Evolutionary conservation across 2,329 filamentous ascomycete genomes (phyloP).

Genomic region (Thelonectria rubi): DNA sequence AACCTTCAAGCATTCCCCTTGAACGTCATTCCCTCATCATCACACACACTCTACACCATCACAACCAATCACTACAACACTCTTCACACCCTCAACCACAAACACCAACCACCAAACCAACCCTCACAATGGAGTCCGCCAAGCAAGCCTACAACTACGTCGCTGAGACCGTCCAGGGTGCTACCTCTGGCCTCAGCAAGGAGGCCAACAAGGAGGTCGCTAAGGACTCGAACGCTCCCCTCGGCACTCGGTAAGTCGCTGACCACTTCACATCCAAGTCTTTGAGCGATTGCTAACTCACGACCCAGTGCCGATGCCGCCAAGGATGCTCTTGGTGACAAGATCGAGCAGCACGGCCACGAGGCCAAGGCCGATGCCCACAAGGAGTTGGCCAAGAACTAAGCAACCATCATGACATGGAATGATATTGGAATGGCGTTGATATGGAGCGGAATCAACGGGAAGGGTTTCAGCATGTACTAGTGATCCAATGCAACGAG

Average conservation of each 20-base stretch:
- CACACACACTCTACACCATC: constrained; percentile 26
- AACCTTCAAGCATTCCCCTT: constrained; percentile 28
- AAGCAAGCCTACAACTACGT: constrained; percentile 76
- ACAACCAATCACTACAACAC: constrained; percentile 12
- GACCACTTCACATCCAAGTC: neutral
- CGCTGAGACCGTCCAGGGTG: constrained; percentile 70
- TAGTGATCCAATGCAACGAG: neutral
- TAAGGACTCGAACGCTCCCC: constrained; percentile 65
- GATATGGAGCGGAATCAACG: neutral
- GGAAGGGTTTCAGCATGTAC: neutral
- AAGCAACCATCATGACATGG: constrained; percentile 24
- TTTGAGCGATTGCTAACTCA: constrained; percentile 42
- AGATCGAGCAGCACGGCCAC: constrained; percentile 54
- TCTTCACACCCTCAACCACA: constrained; percentile 31
- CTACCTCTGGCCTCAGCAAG: constrained; percentile 66
- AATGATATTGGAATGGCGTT: constrained; percentile 24
- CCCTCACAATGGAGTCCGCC: constrained; percentile 57
- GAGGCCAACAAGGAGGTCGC: constrained; percentile 76
- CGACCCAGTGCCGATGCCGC: constrained; percentile 52
- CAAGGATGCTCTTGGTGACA: constrained; percentile 61
- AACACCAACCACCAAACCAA: constrained; percentile 29
- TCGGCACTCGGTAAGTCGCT: constrained; percentile 62
- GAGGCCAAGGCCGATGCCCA: constrained; percentile 54
- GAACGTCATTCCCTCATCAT: constrained; percentile 19
- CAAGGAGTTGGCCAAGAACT: constrained; percentile 50